Percentiles rank a stretch among this genome's conserved stretches.
phyloP scores from a whole-genome alignment of 2,329 filamentous ascomycete genomes.

The Fusarium nodosum region DNA sequence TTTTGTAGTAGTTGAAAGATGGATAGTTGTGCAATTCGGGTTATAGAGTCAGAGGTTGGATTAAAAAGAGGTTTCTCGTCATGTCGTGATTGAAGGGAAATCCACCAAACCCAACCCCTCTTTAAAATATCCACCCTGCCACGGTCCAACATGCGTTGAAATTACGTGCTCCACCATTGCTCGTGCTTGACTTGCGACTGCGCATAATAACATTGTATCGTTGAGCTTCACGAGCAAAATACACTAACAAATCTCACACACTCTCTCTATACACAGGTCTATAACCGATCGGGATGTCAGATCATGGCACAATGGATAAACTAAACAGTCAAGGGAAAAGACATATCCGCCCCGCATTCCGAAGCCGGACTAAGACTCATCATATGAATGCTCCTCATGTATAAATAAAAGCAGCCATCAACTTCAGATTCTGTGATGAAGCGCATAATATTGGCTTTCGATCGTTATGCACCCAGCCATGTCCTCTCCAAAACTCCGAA shows the following conservation, averaged over 20 bases:
- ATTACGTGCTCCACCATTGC: neutral
- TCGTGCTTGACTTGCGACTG: neutral
- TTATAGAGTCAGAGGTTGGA: neutral
- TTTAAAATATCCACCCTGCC: neutral
- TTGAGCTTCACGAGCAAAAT: neutral
- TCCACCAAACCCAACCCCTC: neutral
- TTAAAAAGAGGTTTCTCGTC: neutral
- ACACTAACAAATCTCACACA: neutral
- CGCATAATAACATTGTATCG: neutral
- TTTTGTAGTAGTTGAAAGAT: conserved; percentile 11
- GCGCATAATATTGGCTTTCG: neutral
- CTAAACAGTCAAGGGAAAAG: neutral
- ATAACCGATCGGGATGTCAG: neutral
- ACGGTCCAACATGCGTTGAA: neutral
- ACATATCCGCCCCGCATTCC: neutral
- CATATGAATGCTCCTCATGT: neutral
- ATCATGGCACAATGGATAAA: neutral
- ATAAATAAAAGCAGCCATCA: neutral
- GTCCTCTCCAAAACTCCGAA: neutral
- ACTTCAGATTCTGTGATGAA: neutral
- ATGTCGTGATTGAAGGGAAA: neutral
- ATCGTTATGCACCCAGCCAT: rapidly evolving
- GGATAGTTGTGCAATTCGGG: neutral
- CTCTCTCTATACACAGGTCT: neutral
- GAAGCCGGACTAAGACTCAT: neutral